Conservation (phyloP, 2,329 filamentous ascomycete species). For the Penicillium capsulatum region DNA sequence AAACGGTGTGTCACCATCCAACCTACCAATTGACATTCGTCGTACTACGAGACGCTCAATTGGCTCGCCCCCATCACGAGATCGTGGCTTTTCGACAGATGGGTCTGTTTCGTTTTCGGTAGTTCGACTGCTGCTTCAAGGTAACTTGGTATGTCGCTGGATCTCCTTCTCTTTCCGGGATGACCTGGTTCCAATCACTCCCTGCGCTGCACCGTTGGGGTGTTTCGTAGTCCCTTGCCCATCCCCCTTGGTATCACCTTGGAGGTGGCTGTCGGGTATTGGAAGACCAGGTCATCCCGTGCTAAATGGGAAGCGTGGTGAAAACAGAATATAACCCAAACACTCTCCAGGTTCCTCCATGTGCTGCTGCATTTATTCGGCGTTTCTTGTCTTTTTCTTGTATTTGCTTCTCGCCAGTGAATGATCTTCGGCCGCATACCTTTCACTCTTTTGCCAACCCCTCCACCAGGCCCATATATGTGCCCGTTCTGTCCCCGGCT, state of each 20-base stretch:
- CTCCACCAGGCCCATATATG: too few relatives aligned
- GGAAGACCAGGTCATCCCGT: constrained; percentile 11
- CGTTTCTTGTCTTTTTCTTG: constrained; percentile 3
- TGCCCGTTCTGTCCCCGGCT: too few relatives aligned
- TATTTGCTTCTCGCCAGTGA: background rate
- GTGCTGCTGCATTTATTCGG: too few relatives aligned
- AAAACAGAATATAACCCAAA: constrained; percentile 19
- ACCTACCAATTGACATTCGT: background rate
- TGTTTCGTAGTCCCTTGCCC: constrained; percentile 11
- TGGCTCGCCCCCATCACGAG: too few relatives aligned
- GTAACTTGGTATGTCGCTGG: constrained; percentile 6
- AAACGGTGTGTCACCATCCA: constrained; percentile 14
- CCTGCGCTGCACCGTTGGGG: constrained; percentile 9
- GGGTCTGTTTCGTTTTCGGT: background rate
- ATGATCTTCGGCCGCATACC: too few relatives aligned
- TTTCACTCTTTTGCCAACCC: too few relatives aligned
- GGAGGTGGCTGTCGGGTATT: constrained; percentile 15
- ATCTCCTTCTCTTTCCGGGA: constrained; percentile 13
- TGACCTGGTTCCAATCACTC: constrained; percentile 11
- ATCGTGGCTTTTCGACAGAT: background rate
- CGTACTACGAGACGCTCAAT: too few relatives aligned
- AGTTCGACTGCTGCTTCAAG: background rate
- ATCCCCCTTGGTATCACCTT: constrained; percentile 17
- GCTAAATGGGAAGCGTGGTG: constrained; percentile 3
- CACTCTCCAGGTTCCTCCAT: constrained; percentile 1